These are phyloP conservation scores for Nothopassalora personata DNA, from an alignment of 2,329 filamentous ascomycete genomes.

Conservation along the genomic window DNA sequence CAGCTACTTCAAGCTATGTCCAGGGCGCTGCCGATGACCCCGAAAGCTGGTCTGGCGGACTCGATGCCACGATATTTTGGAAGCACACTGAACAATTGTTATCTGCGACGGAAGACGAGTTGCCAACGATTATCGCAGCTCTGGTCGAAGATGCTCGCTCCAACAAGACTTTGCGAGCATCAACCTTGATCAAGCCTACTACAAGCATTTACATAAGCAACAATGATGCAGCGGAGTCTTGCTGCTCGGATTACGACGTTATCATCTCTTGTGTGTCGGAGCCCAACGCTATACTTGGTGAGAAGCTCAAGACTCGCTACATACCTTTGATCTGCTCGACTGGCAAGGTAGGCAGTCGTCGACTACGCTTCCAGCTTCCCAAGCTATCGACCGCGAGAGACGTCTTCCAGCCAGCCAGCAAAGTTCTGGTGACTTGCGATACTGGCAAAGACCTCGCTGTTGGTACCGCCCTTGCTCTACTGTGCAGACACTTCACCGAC, in stretches of 20 bases:
- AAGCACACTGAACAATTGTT: slow-evolving; percentile 57
- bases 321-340: slow-evolving; percentile 61
- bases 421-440: slow-evolving; percentile 61
- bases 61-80: slow-evolving; percentile 81
- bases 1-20: slow-evolving; percentile 67
- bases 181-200: slow-evolving; percentile 41
- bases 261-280: slow-evolving; percentile 43
- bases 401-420: slow-evolving; percentile 7
- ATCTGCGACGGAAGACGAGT: slow-evolving; percentile 58
- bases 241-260: slow-evolving; percentile 35
- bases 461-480: slow-evolving; percentile 67
- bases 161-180: slow-evolving; percentile 12
- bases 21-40: slow-evolving; percentile 94
- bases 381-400: slow-evolving; percentile 40
- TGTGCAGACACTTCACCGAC: slow-evolving; percentile 68
- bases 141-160: slow-evolving; percentile 32
- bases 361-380: slow-evolving; percentile 66
- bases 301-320: slow-evolving; percentile 40
- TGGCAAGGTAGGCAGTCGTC: slow-evolving; percentile 75
- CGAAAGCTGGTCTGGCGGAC: slow-evolving; percentile 81
- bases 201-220: slow-evolving; percentile 37
- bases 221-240: slow-evolving; percentile 35
- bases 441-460: slow-evolving; percentile 76
- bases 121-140: slow-evolving; percentile 48
- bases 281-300: slow-evolving; percentile 30